Conservation (phyloP, 108 stramenopile genomes). For the Pinguiococcus pyrenoidosus region DNA sequence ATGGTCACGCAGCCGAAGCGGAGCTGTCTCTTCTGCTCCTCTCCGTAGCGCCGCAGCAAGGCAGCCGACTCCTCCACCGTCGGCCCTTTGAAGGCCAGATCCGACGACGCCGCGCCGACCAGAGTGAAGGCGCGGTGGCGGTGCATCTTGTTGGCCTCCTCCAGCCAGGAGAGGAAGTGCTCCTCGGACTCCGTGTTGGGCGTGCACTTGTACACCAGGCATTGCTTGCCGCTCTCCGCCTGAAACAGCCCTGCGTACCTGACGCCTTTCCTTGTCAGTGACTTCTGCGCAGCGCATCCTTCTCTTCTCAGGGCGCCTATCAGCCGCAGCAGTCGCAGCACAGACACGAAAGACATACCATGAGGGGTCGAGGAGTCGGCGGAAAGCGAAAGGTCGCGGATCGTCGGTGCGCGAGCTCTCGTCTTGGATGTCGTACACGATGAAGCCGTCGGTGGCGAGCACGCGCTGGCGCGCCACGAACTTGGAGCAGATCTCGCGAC, state of each 20-base stretch:
- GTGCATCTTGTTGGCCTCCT: slow-evolving; percentile 15
- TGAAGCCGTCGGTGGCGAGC: slow-evolving; percentile 47
- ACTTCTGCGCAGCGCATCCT: too few species aligned
- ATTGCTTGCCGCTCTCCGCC: too few species aligned
- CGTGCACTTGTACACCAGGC: slow-evolving; percentile 40
- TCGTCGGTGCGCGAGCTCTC: slow-evolving; percentile 36
- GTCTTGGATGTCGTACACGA: slow-evolving; percentile 56
- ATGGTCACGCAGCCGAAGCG: slow-evolving; percentile 49
- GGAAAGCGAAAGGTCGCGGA: slow-evolving; percentile 44
- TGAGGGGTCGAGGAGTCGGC: slow-evolving; percentile 34
- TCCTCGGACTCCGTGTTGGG: slow-evolving; percentile 34
- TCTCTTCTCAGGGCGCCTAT: too few species aligned
- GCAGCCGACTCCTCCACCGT: slow-evolving; percentile 33
- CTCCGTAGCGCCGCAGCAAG: too few species aligned
- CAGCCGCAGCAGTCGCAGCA: too few species aligned
- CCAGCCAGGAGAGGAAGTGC: too few species aligned
- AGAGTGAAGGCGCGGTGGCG: slow-evolving; percentile 38
- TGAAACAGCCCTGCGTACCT: too few species aligned
- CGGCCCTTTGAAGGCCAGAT: slow-evolving; percentile 19
- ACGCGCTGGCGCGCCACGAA: slow-evolving; percentile 31
- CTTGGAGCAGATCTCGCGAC: slow-evolving; percentile 17
- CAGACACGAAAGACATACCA: too few species aligned
- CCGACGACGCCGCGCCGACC: slow-evolving; percentile 35
- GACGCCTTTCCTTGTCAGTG: too few species aligned
- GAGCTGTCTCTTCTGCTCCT: neutral